These are phyloP conservation scores for Aspergillus amoenus DNA, from an alignment of 2,329 filamentous ascomycete genomes.

Conservation along the genomic window DNA sequence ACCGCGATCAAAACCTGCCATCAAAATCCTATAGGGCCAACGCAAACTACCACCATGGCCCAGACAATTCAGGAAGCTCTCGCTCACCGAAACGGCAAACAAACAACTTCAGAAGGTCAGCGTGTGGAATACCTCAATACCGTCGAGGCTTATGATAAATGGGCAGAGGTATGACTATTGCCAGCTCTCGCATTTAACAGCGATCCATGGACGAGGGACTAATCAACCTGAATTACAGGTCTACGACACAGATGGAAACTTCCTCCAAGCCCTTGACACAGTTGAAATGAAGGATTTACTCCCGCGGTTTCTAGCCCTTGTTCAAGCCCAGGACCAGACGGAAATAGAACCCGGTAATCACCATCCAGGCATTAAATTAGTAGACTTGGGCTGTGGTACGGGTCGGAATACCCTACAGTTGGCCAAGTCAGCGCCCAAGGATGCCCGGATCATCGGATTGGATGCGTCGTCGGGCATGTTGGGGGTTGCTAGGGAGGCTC, in stretches of 20 bases:
- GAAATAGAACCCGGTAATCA: neutral
- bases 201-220: neutral
- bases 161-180: constrained; percentile 31
- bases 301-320: constrained; percentile 45
- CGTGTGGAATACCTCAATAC: constrained; percentile 32
- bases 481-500: constrained; percentile 47
- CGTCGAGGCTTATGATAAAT: constrained; percentile 39
- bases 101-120: neutral
- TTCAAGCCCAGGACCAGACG: constrained; percentile 4
- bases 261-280: constrained; percentile 64
- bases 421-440: constrained; percentile 16
- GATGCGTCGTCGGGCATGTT: constrained; percentile 61
- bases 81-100: neutral
- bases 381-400: constrained; percentile 68
- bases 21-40: neutral
- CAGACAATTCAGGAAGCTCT: constrained; percentile 24
- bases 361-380: constrained; percentile 39
- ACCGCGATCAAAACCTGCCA: neutral
- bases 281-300: constrained; percentile 54
- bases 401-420: constrained; percentile 62
- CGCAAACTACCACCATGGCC: constrained; percentile 9
- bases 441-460: constrained; percentile 50
- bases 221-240: constrained; percentile 32
- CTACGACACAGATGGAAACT: constrained; percentile 67
- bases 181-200: neutral